These are phyloP conservation scores for Nadsonia commutata DNA, from an alignment of 1,139 yeast species.

Conservation along the genomic window DNA sequence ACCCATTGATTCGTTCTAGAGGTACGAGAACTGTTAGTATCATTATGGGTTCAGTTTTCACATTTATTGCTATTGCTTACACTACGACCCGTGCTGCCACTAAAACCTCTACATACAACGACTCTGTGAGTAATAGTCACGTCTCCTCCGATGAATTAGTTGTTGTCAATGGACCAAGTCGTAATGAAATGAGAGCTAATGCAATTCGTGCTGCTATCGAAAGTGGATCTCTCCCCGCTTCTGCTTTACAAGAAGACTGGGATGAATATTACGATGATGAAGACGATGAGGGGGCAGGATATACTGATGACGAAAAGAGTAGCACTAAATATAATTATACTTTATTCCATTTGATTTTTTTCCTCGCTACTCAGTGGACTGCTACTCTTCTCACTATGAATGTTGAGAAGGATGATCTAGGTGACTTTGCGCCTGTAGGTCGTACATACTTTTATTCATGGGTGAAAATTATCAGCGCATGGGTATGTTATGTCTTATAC, in stretches of 20 bases:
- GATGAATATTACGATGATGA: conserved; percentile 33
- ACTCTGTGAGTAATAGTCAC: conserved; percentile 18
- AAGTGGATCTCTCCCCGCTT: conserved; percentile 86
- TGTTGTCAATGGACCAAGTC: conserved; percentile 34
- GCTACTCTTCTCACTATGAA: conserved; percentile 88
- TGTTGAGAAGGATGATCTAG: conserved; percentile 70
- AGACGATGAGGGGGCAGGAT: conserved; percentile 16
- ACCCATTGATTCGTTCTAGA: conserved; percentile 75
- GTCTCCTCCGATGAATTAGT: conserved; percentile 22
- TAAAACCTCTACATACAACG: conserved; percentile 21
- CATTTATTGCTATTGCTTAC: conserved; percentile 89
- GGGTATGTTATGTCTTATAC: conserved; percentile 79
- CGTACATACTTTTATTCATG: conserved; percentile 90
- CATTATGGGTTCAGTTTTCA: conserved; percentile 81
- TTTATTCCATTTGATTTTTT: conserved; percentile 78
- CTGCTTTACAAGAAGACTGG: conserved; percentile 61
- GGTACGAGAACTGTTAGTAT: conserved; percentile 88
- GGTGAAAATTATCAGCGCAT: conserved; percentile 84
- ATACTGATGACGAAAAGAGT: conserved; percentile 44
- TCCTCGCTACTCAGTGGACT: conserved; percentile 93
- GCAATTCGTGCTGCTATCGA: conserved; percentile 90
- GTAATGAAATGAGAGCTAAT: conserved; percentile 70
- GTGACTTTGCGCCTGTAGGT: conserved; percentile 93
- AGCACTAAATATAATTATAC: conserved; percentile 77
- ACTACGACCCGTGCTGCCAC: conserved; percentile 97